A percentile compares a stretch with the other conserved stretches of the same genome.
These are phyloP conservation scores for Tuber magnatum DNA, from an alignment of 495 filamentous ascomycete species.

Conservation along the genomic window DNA sequence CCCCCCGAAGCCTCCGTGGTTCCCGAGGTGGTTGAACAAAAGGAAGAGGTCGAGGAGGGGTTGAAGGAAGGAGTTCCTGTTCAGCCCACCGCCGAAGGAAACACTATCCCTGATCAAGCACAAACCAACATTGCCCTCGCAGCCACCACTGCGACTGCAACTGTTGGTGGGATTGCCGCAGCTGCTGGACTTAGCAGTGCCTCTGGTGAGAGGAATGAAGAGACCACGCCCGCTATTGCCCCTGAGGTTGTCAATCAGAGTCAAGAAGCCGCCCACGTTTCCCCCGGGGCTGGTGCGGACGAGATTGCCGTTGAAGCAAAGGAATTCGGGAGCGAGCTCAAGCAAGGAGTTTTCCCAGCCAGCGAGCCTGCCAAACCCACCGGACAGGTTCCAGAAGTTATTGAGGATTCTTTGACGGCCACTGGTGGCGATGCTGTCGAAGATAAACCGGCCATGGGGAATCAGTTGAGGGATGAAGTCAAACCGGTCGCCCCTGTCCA, in stretches of 20 bases:
- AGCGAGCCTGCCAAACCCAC: slow-evolving; percentile 41
- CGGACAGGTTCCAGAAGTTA: slow-evolving; percentile 58
- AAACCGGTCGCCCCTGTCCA: slow-evolving; percentile 9
- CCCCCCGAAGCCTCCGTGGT: slow-evolving; percentile 56
- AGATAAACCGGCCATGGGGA: slow-evolving; percentile 66
- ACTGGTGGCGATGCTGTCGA: slow-evolving; percentile 60
- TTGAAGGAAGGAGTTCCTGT: slow-evolving; percentile 54
- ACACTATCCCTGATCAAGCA: slow-evolving; percentile 47
- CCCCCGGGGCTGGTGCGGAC: slow-evolving; percentile 41
- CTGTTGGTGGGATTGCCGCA: slow-evolving; percentile 26
- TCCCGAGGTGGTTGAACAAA: slow-evolving; percentile 53
- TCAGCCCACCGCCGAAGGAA: slow-evolving; percentile 54
- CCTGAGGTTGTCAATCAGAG: slow-evolving; percentile 33
- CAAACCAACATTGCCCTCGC: slow-evolving; percentile 45
- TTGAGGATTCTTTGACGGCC: slow-evolving; percentile 66
- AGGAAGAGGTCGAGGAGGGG: slow-evolving; percentile 56
- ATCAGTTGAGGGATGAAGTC: slow-evolving; percentile 24
- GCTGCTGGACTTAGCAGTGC: slow-evolving; percentile 31
- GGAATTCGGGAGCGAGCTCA: slow-evolving; percentile 34
- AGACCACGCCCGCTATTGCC: slow-evolving; percentile 32
- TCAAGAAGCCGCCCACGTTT: slow-evolving; percentile 15
- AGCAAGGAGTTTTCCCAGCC: slow-evolving; percentile 28
- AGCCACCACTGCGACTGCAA: slow-evolving; percentile 44
- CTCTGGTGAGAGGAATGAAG: slow-evolving; percentile 39
- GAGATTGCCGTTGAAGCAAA: slow-evolving; percentile 64